Evolutionary conservation across 1,284 basidiomycete genomes (phyloP), one percentile per base, ranked within the genome.

Genomic region (Trametes versicolor): DNA sequence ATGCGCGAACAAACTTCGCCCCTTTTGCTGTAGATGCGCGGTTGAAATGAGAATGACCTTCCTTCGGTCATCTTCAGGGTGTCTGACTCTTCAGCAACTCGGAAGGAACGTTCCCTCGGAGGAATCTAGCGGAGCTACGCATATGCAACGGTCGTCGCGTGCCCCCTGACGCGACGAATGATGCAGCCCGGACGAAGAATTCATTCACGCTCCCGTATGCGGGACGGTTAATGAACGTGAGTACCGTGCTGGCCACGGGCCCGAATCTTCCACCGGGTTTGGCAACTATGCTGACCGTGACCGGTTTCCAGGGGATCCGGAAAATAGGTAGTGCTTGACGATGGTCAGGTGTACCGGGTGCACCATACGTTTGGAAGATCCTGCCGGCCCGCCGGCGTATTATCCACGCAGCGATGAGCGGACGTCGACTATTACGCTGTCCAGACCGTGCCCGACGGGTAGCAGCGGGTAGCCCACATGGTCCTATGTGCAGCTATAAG

Each of bases 1-100:
- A 10, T 78, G 75, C 29, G 3, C 8, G 3, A 32, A 32, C 29
- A 39, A 39, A 39, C 37, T 12, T 39, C 2, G 37, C 37, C 12
- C 2, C 37, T 32, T 32, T 8, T 8, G 29, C 29, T 32, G 29
- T 32, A 32, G 29, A 32, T 32, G 29, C 8, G 39, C 39, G 39
- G 4, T 41, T 41, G 39, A 12, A 32, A 32, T 32, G 29, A 8
- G 37, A 39, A 12, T 39, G 37, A n/a, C 5, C 25, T 29, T 25
- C 13, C 2, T 1, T 25, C 47, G 21, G 2, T 27, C 47, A 13
- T 29, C 25, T 10, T 32, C 29, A 32, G 29, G 29, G 29, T 4
- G 29, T 32, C n/a, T n/a, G n/a, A n/a, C n/a, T n/a, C 29, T 21
- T 25, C 23, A 49, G 23, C 10, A 25, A 9, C 9, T n/a, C 23